phyloP scores from a whole-genome alignment of 192 early-diverging fungal species.

The Umbelopsis ramanniana region DNA sequence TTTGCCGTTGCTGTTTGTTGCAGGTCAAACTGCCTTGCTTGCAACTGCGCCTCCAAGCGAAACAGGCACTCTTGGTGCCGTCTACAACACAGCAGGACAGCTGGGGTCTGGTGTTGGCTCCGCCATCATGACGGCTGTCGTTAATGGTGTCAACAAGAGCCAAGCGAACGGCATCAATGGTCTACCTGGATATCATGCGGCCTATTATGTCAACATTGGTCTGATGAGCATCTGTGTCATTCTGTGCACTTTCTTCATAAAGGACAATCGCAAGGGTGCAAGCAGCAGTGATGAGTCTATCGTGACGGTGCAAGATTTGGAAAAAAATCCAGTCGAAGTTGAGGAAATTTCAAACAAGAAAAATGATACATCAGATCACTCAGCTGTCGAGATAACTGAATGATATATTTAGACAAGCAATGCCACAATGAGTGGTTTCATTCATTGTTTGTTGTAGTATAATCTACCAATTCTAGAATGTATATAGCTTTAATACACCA shows the following conservation, averaged over 20 bases:
- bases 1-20: background rate
- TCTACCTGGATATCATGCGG: constrained; percentile 34
- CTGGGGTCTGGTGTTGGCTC: constrained; percentile 43
- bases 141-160: constrained; percentile 25
- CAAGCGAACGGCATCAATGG: constrained; percentile 21
- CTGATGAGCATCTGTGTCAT: background rate
- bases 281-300: too few relatives aligned
- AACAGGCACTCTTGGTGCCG: constrained; percentile 22
- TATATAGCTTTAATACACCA: too few relatives aligned
- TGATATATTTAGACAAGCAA: too few relatives aligned
- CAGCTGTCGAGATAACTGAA: too few relatives aligned
- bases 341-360: too few relatives aligned
- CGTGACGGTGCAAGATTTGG: too few relatives aligned
- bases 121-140: constrained; percentile 41
- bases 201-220: constrained; percentile 26
- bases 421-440: too few relatives aligned
- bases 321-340: too few relatives aligned
- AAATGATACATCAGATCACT: too few relatives aligned
- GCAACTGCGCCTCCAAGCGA: background rate
- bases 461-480: too few relatives aligned
- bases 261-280: background rate
- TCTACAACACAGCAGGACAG: constrained; percentile 38
- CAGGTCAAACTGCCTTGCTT: constrained; percentile 13
- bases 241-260: background rate
- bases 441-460: too few relatives aligned